Evolutionary conservation across 2,329 filamentous ascomycete species (phyloP), one percentile per base, ranked within the genome.

Genomic region (Trichoderma sp.): DNA sequence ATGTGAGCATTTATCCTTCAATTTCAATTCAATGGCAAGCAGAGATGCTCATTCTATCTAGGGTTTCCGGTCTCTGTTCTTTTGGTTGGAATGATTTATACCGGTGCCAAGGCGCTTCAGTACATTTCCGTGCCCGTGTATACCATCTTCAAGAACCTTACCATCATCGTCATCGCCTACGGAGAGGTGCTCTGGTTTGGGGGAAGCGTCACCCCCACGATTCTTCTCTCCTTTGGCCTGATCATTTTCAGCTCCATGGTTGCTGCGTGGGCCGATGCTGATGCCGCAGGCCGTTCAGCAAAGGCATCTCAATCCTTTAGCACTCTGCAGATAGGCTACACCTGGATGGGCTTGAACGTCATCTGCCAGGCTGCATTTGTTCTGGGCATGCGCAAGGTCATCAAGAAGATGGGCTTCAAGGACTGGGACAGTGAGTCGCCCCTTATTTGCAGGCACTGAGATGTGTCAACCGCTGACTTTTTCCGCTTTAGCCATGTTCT

Each of bases 81-180:
- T 70, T 89, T 99, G 71, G 95, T 98, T 77, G 94, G 93, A 78
- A 99, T 98, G 95, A 98, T 99, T 81, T 99, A 98, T 82, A 98
- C 95, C 66, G 90, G 93, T 76, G 95, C 92, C 76, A 97, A 97
- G 84, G 93, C 95, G 22, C 89, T 99, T 54, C 93, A 97, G 81
- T 98, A 90, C 81, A 91, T 99, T 70, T 97, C 94, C 35, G 97
- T 99, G 67, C 95, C 95, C 27, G 95, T 99, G 29, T 99, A 99
- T 83, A 99, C 95, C 67, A 99, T 99, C 79, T 99, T 99, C 87
- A 99, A 99, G 87, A 99, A 99, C 83, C 81, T 99, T 84, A 98
- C 95, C 70, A 99, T 97, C 79, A 98, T 99, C 75, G 89, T 98
- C 72, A 99, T 98, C 76, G 95, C 95, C 67, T 99, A 99, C 74